Conservation (phyloP, 441 rosid species). For the Euphorbia celastroides region DNA sequence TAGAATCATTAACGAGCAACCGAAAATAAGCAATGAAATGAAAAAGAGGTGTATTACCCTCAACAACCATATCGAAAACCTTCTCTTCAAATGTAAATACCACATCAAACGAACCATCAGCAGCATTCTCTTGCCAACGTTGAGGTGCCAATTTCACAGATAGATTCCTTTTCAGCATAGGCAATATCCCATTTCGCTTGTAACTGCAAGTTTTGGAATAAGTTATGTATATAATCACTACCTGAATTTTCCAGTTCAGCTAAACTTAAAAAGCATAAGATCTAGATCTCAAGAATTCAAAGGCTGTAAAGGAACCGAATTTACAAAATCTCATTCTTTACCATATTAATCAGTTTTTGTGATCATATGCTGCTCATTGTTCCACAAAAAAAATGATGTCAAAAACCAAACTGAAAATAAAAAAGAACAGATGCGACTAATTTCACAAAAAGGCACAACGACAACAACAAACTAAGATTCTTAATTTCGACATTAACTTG, state of each 20-base stretch:
- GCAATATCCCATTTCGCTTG: slow-evolving; percentile 86
- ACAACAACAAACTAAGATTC: too few relatives aligned
- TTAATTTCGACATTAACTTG: too few relatives aligned
- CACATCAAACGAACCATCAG: slow-evolving; percentile 76
- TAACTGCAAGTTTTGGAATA: slow-evolving; percentile 39
- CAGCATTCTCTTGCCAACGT: slow-evolving; percentile 91
- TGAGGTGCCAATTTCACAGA: slow-evolving; percentile 81
- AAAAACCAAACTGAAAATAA: too few relatives aligned
- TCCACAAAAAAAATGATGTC: too few relatives aligned
- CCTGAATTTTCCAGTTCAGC: background rate
- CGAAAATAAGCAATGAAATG: too few relatives aligned
- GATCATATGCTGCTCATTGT: too few relatives aligned
- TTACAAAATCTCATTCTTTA: background rate
- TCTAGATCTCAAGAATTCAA: background rate
- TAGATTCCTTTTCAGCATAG: slow-evolving; percentile 84
- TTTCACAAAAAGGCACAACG: too few relatives aligned
- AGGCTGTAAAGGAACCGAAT: too few relatives aligned
- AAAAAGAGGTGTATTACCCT: slow-evolving; percentile 45
- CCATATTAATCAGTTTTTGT: background rate
- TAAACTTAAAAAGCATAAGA: background rate
- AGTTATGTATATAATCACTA: background rate
- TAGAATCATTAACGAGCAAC: too few relatives aligned
- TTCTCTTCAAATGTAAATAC: slow-evolving; percentile 85
- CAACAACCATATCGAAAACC: slow-evolving; percentile 83
- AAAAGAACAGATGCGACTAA: too few relatives aligned